A percentile compares a stretch with the other conserved stretches of the same genome.
phyloP scores from a whole-genome alignment of 1,139 yeast species.

The Arxiozyma bovina region DNA sequence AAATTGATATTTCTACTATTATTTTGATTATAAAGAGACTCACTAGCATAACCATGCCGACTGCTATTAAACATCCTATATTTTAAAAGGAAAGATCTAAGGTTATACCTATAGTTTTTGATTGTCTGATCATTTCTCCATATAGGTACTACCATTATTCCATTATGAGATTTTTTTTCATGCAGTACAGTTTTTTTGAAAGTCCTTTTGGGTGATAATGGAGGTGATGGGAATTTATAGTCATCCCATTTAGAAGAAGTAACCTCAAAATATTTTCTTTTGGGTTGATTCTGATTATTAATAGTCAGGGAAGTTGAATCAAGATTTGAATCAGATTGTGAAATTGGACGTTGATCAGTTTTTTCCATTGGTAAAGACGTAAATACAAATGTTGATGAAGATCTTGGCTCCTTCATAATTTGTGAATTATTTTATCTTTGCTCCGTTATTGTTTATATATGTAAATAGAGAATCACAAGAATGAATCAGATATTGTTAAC shows the following conservation, averaged over 20 bases:
- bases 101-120: slow-evolving; percentile 6
- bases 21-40: background rate
- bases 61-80: slow-evolving; percentile 4
- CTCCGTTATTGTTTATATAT: no score
- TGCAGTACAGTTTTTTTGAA: background rate
- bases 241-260: background rate
- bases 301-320: slow-evolving; percentile 10
- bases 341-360: background rate
- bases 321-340: slow-evolving; percentile 4
- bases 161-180: background rate
- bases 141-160: slow-evolving; percentile 1
- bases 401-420: background rate
- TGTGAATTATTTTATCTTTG: no score
- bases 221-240: slow-evolving; percentile 26
- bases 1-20: background rate
- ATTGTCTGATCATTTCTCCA: slow-evolving; percentile 5
- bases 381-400: background rate
- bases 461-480: background rate
- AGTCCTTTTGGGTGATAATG: slow-evolving; percentile 23
- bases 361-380: background rate
- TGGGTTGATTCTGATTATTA: background rate
- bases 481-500: no score
- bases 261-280: background rate
- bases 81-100: background rate
- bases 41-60: slow-evolving; percentile 8